Evolutionary conservation across 2,329 filamentous ascomycete genomes (phyloP), one percentile per base, ranked within the genome.

Genomic region (Cercospora janseana): DNA sequence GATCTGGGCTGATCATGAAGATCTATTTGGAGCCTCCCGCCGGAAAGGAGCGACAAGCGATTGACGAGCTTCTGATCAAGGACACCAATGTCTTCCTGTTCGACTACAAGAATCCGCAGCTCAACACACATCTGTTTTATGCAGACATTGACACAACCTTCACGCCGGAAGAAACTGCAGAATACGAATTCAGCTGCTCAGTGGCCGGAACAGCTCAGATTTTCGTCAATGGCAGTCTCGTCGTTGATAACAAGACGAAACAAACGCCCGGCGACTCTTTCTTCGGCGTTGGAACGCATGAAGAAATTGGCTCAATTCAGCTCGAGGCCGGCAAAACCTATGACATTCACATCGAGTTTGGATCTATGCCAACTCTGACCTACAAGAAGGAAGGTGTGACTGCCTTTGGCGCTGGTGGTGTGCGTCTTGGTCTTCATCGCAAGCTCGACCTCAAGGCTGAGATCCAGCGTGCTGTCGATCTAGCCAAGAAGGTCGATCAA

Each of bases 401-500:
- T 65, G 81, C 81, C 51, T 86, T 86, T 54, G 84, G 85, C 12
- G 85, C 85, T 2, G 86, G 84, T 60, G 65, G 63, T 15, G 50
- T 67, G 6, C 79, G 85, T 3, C 83, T 88, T 43, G 85, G 85
- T 0, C 87, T 86, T 24, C 62, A 63, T 21, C 61, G 63, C 45
- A 64, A 65, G 46, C 50, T 66, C 65, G 82, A 85, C 63, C 79
- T 86, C 59, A 77, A 84, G 57, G 80, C 83, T 56, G 78, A 79
- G 59, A 82, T 90, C 49, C 70, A 78, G 42, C 76, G 82, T 53
- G 87, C 88, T 0, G 84, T 86, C 1, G 74, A 78, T 21, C 73
- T 86, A 5, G 88, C 88, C 23, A 79, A 77, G 63, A 76, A 79
- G 32, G 83, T 84, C 1, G 87, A 92, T 49, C 85, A 91, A 63